Conservation (phyloP, 257 asterid species). For the Penstemon eatonii region DNA sequence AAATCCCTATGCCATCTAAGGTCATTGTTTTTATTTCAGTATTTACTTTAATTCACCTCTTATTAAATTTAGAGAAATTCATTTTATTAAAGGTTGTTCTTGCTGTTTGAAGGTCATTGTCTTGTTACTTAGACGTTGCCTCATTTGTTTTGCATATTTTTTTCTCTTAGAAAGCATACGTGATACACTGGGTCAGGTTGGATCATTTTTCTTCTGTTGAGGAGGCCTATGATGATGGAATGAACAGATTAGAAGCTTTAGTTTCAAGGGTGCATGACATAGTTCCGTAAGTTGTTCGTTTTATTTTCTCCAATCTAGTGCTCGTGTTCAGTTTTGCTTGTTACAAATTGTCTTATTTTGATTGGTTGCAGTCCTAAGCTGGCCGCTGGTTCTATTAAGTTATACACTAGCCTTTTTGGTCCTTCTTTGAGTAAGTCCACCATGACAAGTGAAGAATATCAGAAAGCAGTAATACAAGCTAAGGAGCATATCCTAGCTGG, state of each 20-base stretch:
- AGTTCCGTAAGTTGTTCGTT: conserved; percentile 52
- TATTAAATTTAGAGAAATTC: conserved; percentile 4
- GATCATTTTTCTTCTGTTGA: conserved; percentile 69
- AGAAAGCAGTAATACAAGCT: conserved; percentile 71
- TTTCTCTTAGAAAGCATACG: conserved; percentile 69
- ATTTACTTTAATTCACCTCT: neutral
- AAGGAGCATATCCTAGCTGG: conserved; percentile 96
- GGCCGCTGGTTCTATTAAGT: conserved; percentile 70
- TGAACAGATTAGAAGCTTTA: conserved; percentile 59
- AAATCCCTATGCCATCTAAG: conserved; percentile 5
- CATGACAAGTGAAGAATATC: conserved; percentile 74
- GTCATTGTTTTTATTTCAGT: neutral
- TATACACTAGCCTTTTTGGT: conserved; percentile 68
- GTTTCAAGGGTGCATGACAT: conserved; percentile 80
- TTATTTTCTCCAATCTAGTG: neutral
- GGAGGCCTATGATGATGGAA: conserved; percentile 77
- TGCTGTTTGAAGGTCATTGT: conserved; percentile 21
- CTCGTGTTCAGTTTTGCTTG: conserved; percentile 10
- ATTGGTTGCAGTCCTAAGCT: conserved; percentile 70
- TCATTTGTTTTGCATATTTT: neutral
- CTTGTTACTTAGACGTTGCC: conserved; percentile 10
- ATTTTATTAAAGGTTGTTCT: conserved; percentile 8
- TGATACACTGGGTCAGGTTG: conserved; percentile 93
- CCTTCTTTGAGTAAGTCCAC: conserved; percentile 67
- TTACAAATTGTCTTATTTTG: conserved; percentile 15